Evolutionary conservation across 2,329 filamentous ascomycete genomes (phyloP).

Genomic region (Colletotrichum destructivum): DNA sequence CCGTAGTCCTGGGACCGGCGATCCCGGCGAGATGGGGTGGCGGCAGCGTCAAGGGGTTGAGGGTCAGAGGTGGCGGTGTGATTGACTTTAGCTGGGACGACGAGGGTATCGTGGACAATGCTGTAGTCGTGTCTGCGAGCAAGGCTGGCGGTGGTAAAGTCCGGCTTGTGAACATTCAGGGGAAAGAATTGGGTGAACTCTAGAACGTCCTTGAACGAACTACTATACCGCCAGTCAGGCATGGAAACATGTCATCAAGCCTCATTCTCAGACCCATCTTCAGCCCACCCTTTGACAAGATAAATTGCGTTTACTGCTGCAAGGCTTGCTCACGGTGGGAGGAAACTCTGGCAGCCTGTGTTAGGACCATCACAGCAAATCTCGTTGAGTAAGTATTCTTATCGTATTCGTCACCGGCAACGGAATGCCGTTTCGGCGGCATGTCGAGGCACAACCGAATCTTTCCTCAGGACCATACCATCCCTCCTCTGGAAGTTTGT

Average conservation of each 20-base stretch:
- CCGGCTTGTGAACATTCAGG: slow-evolving; percentile 40
- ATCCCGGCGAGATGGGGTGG: slow-evolving; percentile 61
- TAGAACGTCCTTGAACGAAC: background rate
- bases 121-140: slow-evolving; percentile 23
- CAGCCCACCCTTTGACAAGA: too few species aligned
- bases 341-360: background rate
- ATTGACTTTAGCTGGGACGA: slow-evolving; percentile 62
- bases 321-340: background rate
- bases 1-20: slow-evolving; percentile 62
- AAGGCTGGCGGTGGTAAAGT: slow-evolving; percentile 20
- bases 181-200: background rate
- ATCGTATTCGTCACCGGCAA: background rate
- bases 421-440: too few species aligned
- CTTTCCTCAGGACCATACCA: background rate
- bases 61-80: slow-evolving; percentile 59
- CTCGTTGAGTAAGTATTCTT: background rate
- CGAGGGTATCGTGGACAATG: slow-evolving; percentile 52
- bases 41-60: slow-evolving; percentile 61
- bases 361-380: background rate
- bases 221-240: background rate
- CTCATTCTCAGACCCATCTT: too few species aligned
- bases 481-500: background rate
- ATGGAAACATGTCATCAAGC: too few species aligned
- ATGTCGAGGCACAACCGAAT: background rate
- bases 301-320: background rate